Base-by-base conservation (phyloP, 805 yeast genomes). In the Metschnikowia amazonensis region DNA sequence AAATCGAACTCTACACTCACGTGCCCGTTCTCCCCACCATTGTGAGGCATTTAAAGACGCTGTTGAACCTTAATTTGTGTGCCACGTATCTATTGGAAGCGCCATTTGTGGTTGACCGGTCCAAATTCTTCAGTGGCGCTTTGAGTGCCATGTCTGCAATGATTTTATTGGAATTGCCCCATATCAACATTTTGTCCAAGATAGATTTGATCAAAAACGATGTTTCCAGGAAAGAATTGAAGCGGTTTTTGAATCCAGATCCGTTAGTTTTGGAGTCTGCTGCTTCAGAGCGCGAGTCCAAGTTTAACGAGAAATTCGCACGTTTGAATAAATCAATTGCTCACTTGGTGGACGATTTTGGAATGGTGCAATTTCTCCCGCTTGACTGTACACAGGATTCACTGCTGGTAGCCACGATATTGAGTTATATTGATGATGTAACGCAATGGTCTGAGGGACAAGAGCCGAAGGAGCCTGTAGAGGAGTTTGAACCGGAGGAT, bases 381-480 rank as follows among this genome's bases (percentile, higher is more conserved):
- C 73, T 94, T 51, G 95, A 89, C 60, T 77, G 82, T 53, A 64
- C 73, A 24, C 73, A 74, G 57, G 84, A 82, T 37, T 81, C 89
- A 39, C 88, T 82, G 35, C 79, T 89, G 39, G 84, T 94, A 18
- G 80, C 84, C 10, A 83, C 89, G 0, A 92, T 94, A 44, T 72
- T 94, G 53, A 85, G 95, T 60, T 89, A 89, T 62, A 86, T 94
- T 18, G 99, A 94, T 60, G 99, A 94, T 63, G 85, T 92, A 24
- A 94, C 99, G 0, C 99, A 94, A 62, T 94, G 99, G 99, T 82
- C 88, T 18, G 99, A 94, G 62, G 70, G 81, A 3, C 98, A 94
- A 65, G 99, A 94, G 64, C 98, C 97, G 28, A 92, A 92, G 62
- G 97, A 92, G 63, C 98, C 98, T 0, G 77, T 79, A 24, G 97